Percentiles rank a stretch among this genome's conserved stretches.
Evolutionary conservation across 345 rosid genomes (phyloP).

Genomic region (Eucalyptus erythrocorys): DNA sequence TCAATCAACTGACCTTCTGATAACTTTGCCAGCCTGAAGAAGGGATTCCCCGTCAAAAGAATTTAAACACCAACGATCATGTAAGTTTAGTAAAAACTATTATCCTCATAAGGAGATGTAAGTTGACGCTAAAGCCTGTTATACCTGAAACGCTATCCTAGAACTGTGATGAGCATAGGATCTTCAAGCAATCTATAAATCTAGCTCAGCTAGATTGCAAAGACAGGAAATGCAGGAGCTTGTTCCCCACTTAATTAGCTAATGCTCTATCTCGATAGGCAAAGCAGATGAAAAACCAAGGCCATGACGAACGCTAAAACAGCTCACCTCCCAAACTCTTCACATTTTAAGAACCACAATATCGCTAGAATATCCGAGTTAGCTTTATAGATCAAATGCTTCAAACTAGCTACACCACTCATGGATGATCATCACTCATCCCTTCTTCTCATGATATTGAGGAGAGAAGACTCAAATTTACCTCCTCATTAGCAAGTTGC

Average conservation of each 20-base stretch:
- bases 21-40: conserved; percentile 69
- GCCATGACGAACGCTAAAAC: neutral
- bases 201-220: neutral
- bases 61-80: neutral
- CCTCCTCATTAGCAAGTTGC: neutral
- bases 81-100: neutral
- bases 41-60: neutral
- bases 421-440: neutral
- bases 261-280: neutral
- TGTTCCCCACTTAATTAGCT: neutral
- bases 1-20: conserved; percentile 89
- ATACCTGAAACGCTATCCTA: neutral
- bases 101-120: neutral
- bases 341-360: neutral
- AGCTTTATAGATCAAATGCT: neutral
- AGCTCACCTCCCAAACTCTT: neutral
- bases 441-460: neutral
- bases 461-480: neutral
- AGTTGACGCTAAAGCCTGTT: neutral
- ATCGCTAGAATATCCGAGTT: neutral
- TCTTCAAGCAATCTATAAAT: neutral
- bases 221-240: neutral
- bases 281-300: neutral
- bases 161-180: neutral
- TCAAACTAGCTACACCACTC: neutral